These are phyloP conservation scores for Pascua sp. DNA, from an alignment of 1,284 basidiomycete species.

Conservation along the genomic window DNA sequence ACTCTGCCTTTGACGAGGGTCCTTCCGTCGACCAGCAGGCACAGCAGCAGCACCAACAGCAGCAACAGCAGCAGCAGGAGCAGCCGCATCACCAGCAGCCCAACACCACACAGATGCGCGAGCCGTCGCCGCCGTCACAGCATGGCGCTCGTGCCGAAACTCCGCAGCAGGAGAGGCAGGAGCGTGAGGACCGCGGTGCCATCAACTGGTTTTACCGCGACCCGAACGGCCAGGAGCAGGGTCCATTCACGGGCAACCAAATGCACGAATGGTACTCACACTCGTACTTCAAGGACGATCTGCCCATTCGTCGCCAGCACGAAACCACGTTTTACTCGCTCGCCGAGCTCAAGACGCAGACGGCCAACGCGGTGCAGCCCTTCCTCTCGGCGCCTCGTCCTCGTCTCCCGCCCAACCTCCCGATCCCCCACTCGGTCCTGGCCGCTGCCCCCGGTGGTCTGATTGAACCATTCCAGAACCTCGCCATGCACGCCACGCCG, in stretches of 20 bases:
- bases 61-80: not conserved
- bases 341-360: conserved; percentile 42
- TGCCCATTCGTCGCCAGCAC: conserved; percentile 71
- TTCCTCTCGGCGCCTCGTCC: conserved; percentile 44
- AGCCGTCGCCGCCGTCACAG: no score
- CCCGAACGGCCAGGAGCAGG: conserved; percentile 83
- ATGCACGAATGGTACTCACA: conserved; percentile 98
- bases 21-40: no score
- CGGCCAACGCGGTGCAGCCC: conserved; percentile 45
- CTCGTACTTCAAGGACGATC: conserved; percentile 81
- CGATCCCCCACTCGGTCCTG: conserved; percentile 32
- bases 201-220: conserved; percentile 91
- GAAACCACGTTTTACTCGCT: conserved; percentile 48
- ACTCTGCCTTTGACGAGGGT: no score
- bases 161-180: conserved; percentile 5
- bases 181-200: conserved; percentile 58
- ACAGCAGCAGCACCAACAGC: not conserved
- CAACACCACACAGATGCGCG: no score
- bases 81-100: not conserved
- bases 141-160: no score
- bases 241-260: conserved; percentile 83
- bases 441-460: conserved; percentile 18
- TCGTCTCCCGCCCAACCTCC: conserved; percentile 42
- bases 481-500: conserved; percentile 20
- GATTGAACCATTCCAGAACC: conserved; percentile 34